phyloP scores from a whole-genome alignment of 768 basidiomycete genomes.

The Amanita polypyramis region DNA sequence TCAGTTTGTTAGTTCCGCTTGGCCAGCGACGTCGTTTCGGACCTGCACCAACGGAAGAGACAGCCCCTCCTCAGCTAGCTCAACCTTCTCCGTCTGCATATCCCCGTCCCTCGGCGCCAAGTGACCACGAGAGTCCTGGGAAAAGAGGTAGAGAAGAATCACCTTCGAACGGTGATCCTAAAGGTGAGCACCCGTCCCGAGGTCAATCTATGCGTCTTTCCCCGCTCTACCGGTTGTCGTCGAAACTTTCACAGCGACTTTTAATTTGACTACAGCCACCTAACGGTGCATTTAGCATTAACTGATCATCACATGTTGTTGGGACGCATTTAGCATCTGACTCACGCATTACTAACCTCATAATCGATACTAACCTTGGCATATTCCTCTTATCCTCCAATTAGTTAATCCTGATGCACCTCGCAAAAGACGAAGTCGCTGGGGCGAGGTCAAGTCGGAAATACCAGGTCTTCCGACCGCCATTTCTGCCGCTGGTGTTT shows the following conservation, averaged over 20 bases:
- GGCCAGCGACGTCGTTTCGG: slow-evolving; percentile 88
- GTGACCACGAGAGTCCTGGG: slow-evolving; percentile 43
- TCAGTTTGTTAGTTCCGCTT: slow-evolving; percentile 49
- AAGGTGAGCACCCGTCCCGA: slow-evolving; percentile 56
- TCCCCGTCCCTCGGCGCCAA: slow-evolving; percentile 46
- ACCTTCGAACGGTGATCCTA: slow-evolving; percentile 45
- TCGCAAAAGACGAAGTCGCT: slow-evolving; percentile 92
- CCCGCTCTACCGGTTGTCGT: slow-evolving; percentile 19
- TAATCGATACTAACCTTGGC: slow-evolving; percentile 29
- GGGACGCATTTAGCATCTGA: slow-evolving; percentile 21
- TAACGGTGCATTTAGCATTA: slow-evolving; percentile 3
- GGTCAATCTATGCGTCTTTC: slow-evolving; percentile 12
- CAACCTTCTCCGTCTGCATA: slow-evolving; percentile 83
- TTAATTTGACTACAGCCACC: slow-evolving; percentile 9
- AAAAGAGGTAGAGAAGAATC: slow-evolving; percentile 64
- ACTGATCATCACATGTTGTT: background rate
- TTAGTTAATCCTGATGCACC: slow-evolving; percentile 77
- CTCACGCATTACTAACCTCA: slow-evolving; percentile 22
- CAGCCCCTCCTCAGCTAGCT: slow-evolving; percentile 72
- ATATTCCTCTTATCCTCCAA: slow-evolving; percentile 37
- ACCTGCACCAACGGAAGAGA: slow-evolving; percentile 74
- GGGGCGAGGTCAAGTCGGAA: slow-evolving; percentile 91
- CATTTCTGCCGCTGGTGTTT: slow-evolving; percentile 87
- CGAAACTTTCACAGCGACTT: slow-evolving; percentile 26
- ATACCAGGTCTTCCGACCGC: slow-evolving; percentile 92